Conservation (phyloP, 768 basidiomycete species). For the Naganishia vaughanmartiniae region DNA sequence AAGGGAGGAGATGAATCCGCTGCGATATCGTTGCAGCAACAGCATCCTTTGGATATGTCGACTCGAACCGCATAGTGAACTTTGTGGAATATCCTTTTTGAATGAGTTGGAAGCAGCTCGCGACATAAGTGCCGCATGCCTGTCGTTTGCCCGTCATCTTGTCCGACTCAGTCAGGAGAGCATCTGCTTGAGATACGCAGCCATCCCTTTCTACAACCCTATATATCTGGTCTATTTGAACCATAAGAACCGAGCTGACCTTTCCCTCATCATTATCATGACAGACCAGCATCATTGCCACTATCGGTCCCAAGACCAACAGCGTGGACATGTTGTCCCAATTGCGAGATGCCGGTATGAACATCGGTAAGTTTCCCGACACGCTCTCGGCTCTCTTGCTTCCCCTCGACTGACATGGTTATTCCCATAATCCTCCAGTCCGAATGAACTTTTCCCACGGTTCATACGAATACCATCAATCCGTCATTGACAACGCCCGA, state of each 20-base stretch:
- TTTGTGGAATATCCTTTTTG: background rate
- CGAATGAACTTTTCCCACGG: conserved; percentile 99
- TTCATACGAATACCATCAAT: conserved; percentile 96
- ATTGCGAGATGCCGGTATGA: conserved; percentile 87
- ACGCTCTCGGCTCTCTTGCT: background rate
- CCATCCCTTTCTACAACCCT: background rate
- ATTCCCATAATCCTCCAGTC: conserved; percentile 58
- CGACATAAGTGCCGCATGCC: background rate
- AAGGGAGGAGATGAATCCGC: background rate
- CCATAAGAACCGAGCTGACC: conserved; percentile 5
- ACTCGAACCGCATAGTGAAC: background rate
- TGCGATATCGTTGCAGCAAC: background rate
- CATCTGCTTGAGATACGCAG: background rate
- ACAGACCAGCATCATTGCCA: conserved; percentile 95
- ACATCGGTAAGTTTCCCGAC: conserved; percentile 74
- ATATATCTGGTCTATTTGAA: background rate
- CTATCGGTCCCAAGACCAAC: conserved; percentile 99
- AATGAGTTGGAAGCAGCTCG: background rate
- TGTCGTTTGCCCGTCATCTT: background rate
- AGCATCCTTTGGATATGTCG: background rate
- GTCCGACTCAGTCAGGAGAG: background rate
- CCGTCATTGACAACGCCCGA: conserved; percentile 95
- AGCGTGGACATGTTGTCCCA: conserved; percentile 78
- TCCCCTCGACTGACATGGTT: background rate
- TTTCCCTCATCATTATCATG: background rate